Conservation (phyloP, 352 stramenopile species). For the Phytophthora rubi region DNA sequence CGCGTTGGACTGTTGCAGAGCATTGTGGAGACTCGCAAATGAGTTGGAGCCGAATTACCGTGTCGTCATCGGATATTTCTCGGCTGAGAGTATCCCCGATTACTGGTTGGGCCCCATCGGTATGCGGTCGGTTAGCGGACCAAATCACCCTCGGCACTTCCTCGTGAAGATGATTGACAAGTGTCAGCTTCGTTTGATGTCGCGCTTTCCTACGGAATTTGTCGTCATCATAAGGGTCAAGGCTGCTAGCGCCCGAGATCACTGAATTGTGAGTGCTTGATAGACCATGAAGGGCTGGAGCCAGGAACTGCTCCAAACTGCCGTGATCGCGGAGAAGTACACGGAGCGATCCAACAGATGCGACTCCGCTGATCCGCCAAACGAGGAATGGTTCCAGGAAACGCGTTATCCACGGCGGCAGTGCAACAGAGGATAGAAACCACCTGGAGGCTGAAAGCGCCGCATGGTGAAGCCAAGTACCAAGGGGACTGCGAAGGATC, state of each 20-base stretch:
- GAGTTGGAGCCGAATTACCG: constrained; percentile 18
- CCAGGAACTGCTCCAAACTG: constrained; percentile 44
- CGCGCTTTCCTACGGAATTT: constrained; percentile 72
- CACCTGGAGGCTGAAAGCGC: constrained; percentile 13
- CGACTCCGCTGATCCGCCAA: background rate
- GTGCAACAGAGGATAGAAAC: constrained; percentile 26
- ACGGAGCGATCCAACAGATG: constrained; percentile 22
- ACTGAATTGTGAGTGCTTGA: constrained; percentile 2
- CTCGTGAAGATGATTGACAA: constrained; percentile 52
- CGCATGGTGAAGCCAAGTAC: constrained; percentile 16
- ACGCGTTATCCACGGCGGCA: constrained; percentile 14
- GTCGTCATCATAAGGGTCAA: constrained; percentile 42
- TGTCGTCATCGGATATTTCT: background rate
- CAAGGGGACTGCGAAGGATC: constrained; percentile 4
- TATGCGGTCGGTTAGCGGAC: constrained; percentile 51
- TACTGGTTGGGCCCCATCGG: constrained; percentile 8
- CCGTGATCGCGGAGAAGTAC: constrained; percentile 29
- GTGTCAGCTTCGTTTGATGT: constrained; percentile 60
- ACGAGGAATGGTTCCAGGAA: constrained; percentile 10
- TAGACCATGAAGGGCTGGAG: constrained; percentile 21
- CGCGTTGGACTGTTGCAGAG: constrained; percentile 37
- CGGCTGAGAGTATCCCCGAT: constrained; percentile 17
- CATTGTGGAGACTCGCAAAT: constrained; percentile 47
- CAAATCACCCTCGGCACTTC: constrained; percentile 57
- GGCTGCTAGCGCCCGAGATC: background rate